A percentile compares a stretch with the other conserved stretches of the same genome.
Conservation (phyloP, 257 asterid genomes). For the Lavandula angustifolia region DNA sequence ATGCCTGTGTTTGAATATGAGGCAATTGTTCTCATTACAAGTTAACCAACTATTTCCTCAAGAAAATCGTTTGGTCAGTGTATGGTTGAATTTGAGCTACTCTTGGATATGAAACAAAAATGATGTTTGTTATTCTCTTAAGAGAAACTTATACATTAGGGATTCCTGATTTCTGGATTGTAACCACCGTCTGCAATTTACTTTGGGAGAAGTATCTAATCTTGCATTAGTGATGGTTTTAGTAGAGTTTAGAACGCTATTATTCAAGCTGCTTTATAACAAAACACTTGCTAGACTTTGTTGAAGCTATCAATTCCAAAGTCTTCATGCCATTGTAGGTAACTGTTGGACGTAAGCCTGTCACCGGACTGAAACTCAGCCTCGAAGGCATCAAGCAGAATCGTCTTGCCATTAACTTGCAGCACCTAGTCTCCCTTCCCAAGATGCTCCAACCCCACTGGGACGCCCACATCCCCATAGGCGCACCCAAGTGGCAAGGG, state of each 20-base stretch:
- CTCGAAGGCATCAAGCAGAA: conserved; percentile 91
- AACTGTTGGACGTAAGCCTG: conserved; percentile 96
- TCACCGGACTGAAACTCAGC: conserved; percentile 90
- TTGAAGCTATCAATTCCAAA: not conserved
- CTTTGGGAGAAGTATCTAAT: not conserved
- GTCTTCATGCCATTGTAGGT: conserved; percentile 51
- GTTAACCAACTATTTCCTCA: not conserved
- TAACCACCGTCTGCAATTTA: not conserved
- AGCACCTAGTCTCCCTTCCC: conserved; percentile 91
- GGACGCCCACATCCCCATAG: conserved; percentile 94
- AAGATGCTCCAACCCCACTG: conserved; percentile 97
- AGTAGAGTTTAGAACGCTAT: not conserved
- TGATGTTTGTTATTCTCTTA: not conserved
- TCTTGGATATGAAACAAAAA: not conserved
- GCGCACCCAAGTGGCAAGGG: conserved; percentile 97
- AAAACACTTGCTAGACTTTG: not conserved
- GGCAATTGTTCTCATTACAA: not conserved
- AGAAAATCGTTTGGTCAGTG: not conserved
- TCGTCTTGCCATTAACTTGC: conserved; percentile 82
- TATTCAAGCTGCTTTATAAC: too few relatives aligned
- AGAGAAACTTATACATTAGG: conserved; percentile 2
- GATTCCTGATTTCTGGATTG: not conserved
- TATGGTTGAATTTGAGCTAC: not conserved
- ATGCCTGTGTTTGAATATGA: not conserved
- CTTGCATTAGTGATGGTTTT: not conserved